phyloP scores from a whole-genome alignment of 2,329 filamentous ascomycete species.

The Aspergillus transmontanensis region DNA sequence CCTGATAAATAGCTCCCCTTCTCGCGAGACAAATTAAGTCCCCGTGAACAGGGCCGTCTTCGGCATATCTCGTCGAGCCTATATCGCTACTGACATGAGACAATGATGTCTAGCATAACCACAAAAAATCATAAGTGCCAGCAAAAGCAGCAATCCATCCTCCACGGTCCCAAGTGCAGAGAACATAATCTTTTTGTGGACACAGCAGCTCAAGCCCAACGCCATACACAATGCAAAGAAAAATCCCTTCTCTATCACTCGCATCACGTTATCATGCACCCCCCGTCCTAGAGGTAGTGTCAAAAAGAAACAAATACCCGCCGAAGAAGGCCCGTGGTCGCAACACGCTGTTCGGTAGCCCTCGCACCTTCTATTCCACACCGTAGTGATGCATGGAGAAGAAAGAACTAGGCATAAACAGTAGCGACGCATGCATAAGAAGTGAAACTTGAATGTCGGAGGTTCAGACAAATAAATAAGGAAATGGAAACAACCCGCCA shows the following conservation, averaged over 20 bases:
- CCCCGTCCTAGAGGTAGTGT: constrained; percentile 21
- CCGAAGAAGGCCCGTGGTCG: constrained; percentile 27
- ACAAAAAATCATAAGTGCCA: constrained; percentile 33
- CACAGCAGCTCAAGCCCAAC: constrained; percentile 43
- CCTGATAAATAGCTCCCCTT: constrained; percentile 31
- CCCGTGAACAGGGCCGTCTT: constrained; percentile 27
- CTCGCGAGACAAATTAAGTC: constrained; percentile 29
- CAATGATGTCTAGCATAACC: constrained; percentile 30
- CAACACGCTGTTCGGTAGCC: constrained; percentile 1
- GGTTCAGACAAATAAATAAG: constrained; percentile 10
- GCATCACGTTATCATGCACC: constrained; percentile 25
- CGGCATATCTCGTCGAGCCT: constrained; percentile 24
- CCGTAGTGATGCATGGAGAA: constrained; percentile 24
- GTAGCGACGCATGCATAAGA: constrained; percentile 17
- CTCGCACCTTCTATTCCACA: constrained; percentile 14
- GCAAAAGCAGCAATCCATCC: constrained; percentile 36
- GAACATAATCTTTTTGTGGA: constrained; percentile 31
- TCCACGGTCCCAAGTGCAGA: constrained; percentile 38
- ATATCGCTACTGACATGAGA: constrained; percentile 29
- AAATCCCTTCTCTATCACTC: constrained; percentile 33
- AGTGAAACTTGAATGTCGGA: constrained; percentile 27
- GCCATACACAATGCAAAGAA: constrained; percentile 47
- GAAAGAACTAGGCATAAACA: constrained; percentile 23
- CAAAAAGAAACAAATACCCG: constrained; percentile 23
- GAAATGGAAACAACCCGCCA: constrained; percentile 35